phyloP scores from a whole-genome alignment of 352 stramenopile genomes.

The Pythium diclinum region DNA sequence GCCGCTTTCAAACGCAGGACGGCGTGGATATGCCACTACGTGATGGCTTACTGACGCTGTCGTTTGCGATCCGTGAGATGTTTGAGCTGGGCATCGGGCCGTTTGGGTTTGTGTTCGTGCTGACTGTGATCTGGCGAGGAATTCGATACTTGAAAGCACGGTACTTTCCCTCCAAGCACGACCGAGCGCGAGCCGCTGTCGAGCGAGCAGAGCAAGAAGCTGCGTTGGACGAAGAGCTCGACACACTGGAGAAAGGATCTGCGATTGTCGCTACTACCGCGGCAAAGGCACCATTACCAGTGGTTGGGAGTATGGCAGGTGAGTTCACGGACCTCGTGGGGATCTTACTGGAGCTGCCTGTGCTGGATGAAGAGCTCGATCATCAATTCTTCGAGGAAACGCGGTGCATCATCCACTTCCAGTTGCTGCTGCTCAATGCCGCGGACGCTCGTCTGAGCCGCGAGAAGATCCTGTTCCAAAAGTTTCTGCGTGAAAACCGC shows the following conservation, averaged over 20 bases:
- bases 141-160: slow-evolving; percentile 45
- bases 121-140: slow-evolving; percentile 49
- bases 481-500: slow-evolving; percentile 92
- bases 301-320: not conserved
- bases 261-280: slow-evolving; percentile 7
- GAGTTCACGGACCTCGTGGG: slow-evolving; percentile 54
- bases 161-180: slow-evolving; percentile 42
- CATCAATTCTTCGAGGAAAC: slow-evolving; percentile 87
- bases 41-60: slow-evolving; percentile 47
- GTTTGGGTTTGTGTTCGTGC: slow-evolving; percentile 63
- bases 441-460: slow-evolving; percentile 83
- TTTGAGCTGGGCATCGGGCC: slow-evolving; percentile 46
- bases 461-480: slow-evolving; percentile 91
- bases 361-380: slow-evolving; percentile 74
- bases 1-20: slow-evolving; percentile 27
- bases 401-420: slow-evolving; percentile 88
- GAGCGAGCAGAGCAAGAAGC: slow-evolving; percentile 20
- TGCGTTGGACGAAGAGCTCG: slow-evolving; percentile 19
- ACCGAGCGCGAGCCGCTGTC: slow-evolving; percentile 19
- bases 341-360: slow-evolving; percentile 55
- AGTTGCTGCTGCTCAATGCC: slow-evolving; percentile 87
- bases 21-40: slow-evolving; percentile 35
- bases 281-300: not conserved
- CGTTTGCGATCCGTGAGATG: slow-evolving; percentile 38
- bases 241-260: slow-evolving; percentile 16